phyloP scores from a whole-genome alignment of 805 yeast species.

The Metschnikowia hibisci region DNA sequence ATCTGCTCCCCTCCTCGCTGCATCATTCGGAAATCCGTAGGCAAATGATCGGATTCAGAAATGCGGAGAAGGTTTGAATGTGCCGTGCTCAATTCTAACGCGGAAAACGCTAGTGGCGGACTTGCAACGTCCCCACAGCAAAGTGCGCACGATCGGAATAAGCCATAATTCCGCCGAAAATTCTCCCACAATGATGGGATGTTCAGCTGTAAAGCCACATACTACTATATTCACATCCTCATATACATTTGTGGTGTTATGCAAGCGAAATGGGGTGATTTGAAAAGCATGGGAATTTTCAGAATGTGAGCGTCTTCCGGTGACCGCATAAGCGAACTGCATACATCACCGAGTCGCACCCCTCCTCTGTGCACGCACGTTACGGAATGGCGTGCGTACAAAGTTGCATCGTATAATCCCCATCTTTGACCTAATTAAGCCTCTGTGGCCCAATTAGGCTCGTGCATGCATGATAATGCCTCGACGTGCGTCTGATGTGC shows the following conservation, averaged over 20 bases:
- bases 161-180: no score
- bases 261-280: no score
- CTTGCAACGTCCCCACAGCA: constrained; percentile 4
- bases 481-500: background rate
- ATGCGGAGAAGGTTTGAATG: constrained; percentile 5
- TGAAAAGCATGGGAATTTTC: no score
- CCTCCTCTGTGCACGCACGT: constrained; percentile 8
- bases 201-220: no score
- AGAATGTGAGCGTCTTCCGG: background rate
- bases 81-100: background rate
- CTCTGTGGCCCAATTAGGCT: constrained; percentile 7
- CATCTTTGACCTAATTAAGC: constrained; percentile 6
- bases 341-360: background rate
- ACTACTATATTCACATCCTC: no score
- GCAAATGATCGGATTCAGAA: background rate
- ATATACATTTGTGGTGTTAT: no score
- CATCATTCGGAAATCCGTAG: background rate
- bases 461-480: background rate
- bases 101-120: constrained; percentile 2
- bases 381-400: constrained; percentile 3
- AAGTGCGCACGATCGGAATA: background rate
- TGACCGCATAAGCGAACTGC: constrained; percentile 1
- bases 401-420: background rate
- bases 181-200: no score
- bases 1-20: constrained; percentile 2